Percentiles rank a stretch among this genome's conserved stretches.
phyloP scores from a whole-genome alignment of 2,329 filamentous ascomycete species.

The Tolypocladium ovalisporum region DNA sequence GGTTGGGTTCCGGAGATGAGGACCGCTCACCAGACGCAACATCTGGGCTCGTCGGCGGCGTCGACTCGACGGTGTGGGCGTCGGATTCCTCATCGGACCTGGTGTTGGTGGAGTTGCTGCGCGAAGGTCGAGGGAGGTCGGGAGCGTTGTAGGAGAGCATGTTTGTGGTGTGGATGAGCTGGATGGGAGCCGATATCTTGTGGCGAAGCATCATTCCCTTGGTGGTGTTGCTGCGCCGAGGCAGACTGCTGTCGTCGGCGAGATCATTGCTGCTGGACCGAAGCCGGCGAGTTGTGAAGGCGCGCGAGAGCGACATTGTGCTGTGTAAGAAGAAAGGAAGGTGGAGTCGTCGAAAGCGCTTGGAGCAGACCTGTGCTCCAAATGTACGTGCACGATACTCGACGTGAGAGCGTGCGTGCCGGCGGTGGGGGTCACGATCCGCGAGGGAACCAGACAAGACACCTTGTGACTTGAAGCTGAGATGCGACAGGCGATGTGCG shows the following conservation, averaged over 20 bases:
- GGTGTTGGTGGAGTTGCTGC: slow-evolving; percentile 39
- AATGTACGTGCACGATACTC: not conserved
- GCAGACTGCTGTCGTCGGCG: slow-evolving; percentile 27
- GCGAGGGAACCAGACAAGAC: not conserved
- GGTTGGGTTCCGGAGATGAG: slow-evolving; percentile 51
- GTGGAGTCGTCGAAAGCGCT: not conserved
- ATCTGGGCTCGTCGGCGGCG: slow-evolving; percentile 60
- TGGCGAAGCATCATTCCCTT: slow-evolving; percentile 40
- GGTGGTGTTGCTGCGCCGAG: slow-evolving; percentile 39
- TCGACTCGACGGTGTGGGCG: slow-evolving; percentile 41
- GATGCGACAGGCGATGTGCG: not conserved
- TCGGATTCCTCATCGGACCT: slow-evolving; percentile 67
- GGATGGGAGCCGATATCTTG: slow-evolving; percentile 80
- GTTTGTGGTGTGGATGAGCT: slow-evolving; percentile 89
- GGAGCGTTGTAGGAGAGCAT: slow-evolving; percentile 93
- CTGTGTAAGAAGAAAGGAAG: slow-evolving; percentile 2
- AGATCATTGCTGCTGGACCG: slow-evolving; percentile 38
- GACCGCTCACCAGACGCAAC: slow-evolving; percentile 43
- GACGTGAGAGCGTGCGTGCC: not conserved
- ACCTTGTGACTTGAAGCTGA: not conserved
- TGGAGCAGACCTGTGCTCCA: not conserved
- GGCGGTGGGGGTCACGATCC: not conserved
- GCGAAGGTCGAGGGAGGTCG: slow-evolving; percentile 52
- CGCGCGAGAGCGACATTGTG: slow-evolving; percentile 51
- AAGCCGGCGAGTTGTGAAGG: slow-evolving; percentile 58